phyloP scores from a whole-genome alignment of 352 stramenopile genomes.

The Phytophthora pluvialis region DNA sequence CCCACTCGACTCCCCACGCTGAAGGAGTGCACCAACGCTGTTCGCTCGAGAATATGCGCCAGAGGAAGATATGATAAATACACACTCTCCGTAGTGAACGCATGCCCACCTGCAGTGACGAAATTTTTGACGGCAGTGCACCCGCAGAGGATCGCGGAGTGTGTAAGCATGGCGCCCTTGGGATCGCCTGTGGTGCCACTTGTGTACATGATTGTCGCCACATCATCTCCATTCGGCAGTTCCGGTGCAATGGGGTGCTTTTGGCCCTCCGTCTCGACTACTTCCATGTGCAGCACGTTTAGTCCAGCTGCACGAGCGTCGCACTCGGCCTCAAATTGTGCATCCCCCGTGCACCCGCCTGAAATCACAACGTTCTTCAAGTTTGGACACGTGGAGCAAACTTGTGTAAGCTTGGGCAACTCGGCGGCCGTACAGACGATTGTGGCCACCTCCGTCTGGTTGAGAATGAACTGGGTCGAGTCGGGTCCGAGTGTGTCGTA shows the following conservation, averaged over 20 bases:
- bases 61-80: conserved; percentile 97
- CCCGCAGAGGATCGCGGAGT: conserved; percentile 62
- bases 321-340: conserved; percentile 42
- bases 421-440: conserved; percentile 70
- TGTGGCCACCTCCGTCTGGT: conserved; percentile 73
- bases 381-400: conserved; percentile 45
- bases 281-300: conserved; percentile 45
- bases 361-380: conserved; percentile 58
- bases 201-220: conserved; percentile 96
- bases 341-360: conserved; percentile 33
- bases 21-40: conserved; percentile 63
- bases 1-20: conserved; percentile 84
- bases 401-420: conserved; percentile 51
- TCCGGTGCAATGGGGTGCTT: conserved; percentile 34
- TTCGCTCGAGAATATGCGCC: conserved; percentile 96
- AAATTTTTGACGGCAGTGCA: conserved; percentile 44
- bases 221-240: conserved; percentile 56
- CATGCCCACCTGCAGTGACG: conserved; percentile 28
- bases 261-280: conserved; percentile 50
- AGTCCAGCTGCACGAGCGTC: conserved; percentile 40
- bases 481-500: conserved; percentile 85
- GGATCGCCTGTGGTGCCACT: conserved; percentile 96
- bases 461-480: conserved; percentile 77
- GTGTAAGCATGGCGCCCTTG: conserved; percentile 96
- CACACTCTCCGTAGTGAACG: conserved; percentile 66